Evolutionary conservation across 2,329 filamentous ascomycete species (phyloP).

Genomic region (Neonectria coccinea): DNA sequence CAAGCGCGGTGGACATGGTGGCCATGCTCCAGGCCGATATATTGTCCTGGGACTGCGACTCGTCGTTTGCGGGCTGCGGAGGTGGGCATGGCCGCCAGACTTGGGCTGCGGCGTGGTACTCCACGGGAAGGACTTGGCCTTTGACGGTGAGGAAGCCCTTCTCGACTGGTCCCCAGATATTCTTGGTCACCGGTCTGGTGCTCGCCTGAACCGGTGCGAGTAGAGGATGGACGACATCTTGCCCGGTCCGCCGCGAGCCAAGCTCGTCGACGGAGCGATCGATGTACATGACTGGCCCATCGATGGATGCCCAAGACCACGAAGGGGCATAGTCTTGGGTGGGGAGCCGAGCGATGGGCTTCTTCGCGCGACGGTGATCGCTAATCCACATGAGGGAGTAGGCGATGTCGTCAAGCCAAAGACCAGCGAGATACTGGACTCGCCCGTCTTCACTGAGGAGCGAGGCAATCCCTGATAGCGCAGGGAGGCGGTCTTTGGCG

Average conservation of each 20-base stretch:
- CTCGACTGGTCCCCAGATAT: background rate
- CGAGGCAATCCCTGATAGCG: background rate
- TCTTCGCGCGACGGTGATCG: background rate
- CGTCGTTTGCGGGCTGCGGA: background rate
- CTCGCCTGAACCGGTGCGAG: background rate
- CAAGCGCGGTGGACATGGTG: background rate
- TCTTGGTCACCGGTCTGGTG: background rate
- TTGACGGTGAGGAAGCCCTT: background rate
- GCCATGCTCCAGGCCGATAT: background rate
- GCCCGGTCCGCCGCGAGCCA: background rate
- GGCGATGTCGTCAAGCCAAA: background rate
- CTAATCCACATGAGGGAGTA: background rate
- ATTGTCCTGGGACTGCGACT: background rate
- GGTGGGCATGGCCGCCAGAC: background rate
- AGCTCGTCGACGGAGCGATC: background rate
- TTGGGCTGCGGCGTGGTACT: background rate
- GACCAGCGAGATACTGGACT: background rate
- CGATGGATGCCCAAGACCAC: background rate
- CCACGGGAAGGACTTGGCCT: background rate
- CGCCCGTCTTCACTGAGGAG: background rate
- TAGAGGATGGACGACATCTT: background rate
- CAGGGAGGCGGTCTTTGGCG: background rate
- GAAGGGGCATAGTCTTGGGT: background rate
- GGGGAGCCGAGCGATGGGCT: background rate
- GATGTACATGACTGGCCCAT: background rate